Percentiles rank a stretch among this genome's conserved stretches.
Evolutionary conservation across 306 rosid genomes (phyloP).

Genomic region (Aeschynomene evenia): DNA sequence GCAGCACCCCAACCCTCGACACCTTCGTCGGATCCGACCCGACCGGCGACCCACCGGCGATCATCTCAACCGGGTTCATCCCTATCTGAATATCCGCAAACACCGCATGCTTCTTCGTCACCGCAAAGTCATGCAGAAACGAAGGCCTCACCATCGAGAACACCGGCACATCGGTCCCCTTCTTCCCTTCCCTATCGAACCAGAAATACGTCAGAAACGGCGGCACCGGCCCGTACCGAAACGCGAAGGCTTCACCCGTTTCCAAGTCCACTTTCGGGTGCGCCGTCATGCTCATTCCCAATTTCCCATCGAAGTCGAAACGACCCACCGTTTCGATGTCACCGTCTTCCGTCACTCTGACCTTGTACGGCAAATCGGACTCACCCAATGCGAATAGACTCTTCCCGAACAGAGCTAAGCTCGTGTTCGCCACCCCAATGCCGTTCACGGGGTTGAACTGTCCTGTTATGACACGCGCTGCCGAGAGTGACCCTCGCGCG

Average conservation of each 20-base stretch:
- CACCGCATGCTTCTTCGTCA: constrained; percentile 65
- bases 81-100: constrained; percentile 77
- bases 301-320: constrained; percentile 65
- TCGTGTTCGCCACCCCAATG: constrained; percentile 82
- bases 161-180: constrained; percentile 64
- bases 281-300: constrained; percentile 72
- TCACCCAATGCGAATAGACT: constrained; percentile 75
- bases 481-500: constrained; percentile 64
- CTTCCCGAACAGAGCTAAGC: constrained; percentile 59
- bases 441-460: constrained; percentile 68
- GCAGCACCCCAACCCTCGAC: constrained; percentile 61
- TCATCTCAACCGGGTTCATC: constrained; percentile 69
- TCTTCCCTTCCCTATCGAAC: constrained; percentile 48
- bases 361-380: constrained; percentile 70
- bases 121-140: constrained; percentile 79
- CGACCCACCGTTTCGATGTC: constrained; percentile 66
- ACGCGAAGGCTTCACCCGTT: constrained; percentile 75
- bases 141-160: constrained; percentile 74
- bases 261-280: constrained; percentile 75
- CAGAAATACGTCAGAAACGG: constrained; percentile 79
- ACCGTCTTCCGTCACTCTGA: constrained; percentile 41
- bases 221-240: constrained; percentile 70
- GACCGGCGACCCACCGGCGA: constrained; percentile 65
- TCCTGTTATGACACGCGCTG: constrained; percentile 57
- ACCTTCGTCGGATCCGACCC: constrained; percentile 60